Evolutionary conservation across 2,329 filamentous ascomycete genomes (phyloP).

Genomic region (Moelleriella libera): DNA sequence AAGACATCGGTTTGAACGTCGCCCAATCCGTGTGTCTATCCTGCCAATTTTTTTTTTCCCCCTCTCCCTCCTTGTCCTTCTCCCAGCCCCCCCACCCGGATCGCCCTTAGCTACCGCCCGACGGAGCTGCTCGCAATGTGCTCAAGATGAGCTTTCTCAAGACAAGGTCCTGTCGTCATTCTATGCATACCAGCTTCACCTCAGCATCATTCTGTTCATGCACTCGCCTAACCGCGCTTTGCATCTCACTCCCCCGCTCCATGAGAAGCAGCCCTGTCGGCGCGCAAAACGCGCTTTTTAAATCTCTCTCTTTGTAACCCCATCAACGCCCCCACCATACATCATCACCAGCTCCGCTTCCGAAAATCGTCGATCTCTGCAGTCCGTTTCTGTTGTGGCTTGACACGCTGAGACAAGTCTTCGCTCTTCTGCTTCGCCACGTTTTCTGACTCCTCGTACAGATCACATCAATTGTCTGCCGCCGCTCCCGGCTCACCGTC

Average conservation of each 20-base stretch:
- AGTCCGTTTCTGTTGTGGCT: background rate
- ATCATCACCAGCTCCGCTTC: slow-evolving; percentile 3
- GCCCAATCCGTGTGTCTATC: background rate
- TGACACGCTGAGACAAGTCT: background rate
- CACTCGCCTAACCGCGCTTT: background rate
- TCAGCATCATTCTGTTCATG: background rate
- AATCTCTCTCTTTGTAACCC: background rate
- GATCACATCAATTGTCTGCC: slow-evolving; percentile 40
- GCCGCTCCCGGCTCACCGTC: slow-evolving; percentile 60
- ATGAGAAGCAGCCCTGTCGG: background rate
- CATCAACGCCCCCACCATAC: background rate
- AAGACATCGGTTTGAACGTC: too few relatives aligned
- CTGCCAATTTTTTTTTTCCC: background rate
- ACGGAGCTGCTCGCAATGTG: slow-evolving; percentile 19
- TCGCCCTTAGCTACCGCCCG: slow-evolving; percentile 7
- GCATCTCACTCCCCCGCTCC: background rate
- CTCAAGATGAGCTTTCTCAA: slow-evolving; percentile 29
- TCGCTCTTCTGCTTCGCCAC: background rate
- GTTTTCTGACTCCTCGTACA: slow-evolving; percentile 11
- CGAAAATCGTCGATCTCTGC: background rate
- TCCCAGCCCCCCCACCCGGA: background rate
- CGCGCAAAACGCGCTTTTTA: background rate
- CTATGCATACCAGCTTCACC: background rate
- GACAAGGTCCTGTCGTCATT: slow-evolving; percentile 18
- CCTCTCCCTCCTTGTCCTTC: background rate